These are phyloP conservation scores for Alternaria gansuensis DNA, from an alignment of 2,329 filamentous ascomycete genomes.

Conservation along the genomic window DNA sequence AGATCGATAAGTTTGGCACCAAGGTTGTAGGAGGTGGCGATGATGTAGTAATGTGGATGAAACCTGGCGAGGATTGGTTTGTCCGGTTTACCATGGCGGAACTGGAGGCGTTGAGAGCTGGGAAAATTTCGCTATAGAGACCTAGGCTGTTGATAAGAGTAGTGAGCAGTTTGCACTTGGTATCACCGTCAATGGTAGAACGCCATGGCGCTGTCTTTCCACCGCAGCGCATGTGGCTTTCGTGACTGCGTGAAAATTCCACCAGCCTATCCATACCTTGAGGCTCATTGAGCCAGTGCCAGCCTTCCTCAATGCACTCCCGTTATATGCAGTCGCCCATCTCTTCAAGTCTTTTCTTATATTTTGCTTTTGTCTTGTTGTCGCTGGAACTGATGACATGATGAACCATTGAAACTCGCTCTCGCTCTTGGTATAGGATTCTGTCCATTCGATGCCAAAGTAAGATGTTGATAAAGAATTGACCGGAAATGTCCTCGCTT, in stretches of 20 bases:
- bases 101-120: constrained; percentile 31
- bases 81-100: constrained; percentile 34
- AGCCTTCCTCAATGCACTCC: constrained; percentile 51
- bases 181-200: not conserved
- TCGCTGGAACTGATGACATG: constrained; percentile 56
- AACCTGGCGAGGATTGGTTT: constrained; percentile 36
- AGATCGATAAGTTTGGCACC: constrained; percentile 57
- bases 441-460: constrained; percentile 51
- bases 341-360: constrained; percentile 42
- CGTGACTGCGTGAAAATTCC: constrained; percentile 19
- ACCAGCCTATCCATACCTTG: constrained; percentile 60
- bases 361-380: constrained; percentile 55
- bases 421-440: constrained; percentile 33
- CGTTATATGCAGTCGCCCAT: constrained; percentile 52
- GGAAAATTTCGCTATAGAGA: constrained; percentile 26
- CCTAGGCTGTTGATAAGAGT: not conserved
- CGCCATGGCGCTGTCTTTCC: not conserved
- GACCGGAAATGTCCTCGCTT: constrained; percentile 16
- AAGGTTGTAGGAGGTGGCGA: constrained; percentile 36
- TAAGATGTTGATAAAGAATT: constrained; percentile 54
- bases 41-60: constrained; percentile 43
- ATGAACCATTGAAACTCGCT: constrained; percentile 61
- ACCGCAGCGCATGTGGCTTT: not conserved
- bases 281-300: constrained; percentile 62
- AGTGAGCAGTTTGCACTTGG: not conserved